Evolutionary conservation across 1,139 yeast species (phyloP), one percentile per base, ranked within the genome.

Genomic region (Hansenula anomala): DNA sequence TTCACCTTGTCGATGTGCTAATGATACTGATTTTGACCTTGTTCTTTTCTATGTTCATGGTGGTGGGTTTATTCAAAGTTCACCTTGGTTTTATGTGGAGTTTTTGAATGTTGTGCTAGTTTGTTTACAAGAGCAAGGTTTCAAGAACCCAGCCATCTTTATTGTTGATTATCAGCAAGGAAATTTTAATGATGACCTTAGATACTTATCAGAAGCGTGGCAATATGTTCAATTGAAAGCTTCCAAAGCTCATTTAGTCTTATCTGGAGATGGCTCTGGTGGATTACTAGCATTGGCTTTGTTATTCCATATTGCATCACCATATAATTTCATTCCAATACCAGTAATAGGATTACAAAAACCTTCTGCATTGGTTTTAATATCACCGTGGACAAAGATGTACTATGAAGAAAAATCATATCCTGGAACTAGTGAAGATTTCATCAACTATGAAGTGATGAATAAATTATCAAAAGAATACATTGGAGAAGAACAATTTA

Each of bases 261-360:
- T 67, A 10, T 47, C 58, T 35, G 76, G 75, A 0, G 73, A 70
- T 43, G 64, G 72, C 3, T 55, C 63, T 11, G 75, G 76, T 3
- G 75, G 70, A 1, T 64, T 65, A 8, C 44, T 67, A 28, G 56
- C 57, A 4, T 44, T 69, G 37, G 54, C 66, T n/a, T 48, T 66
- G 38, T 36, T 69, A 37, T 54, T 69, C 16, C 64, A 61, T 36
- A 48, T 56, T 15, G 60, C 58, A 6, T 41, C 49, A 10, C 64
- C 67, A 1, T 48, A 53, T 24, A 39, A 43, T n/a, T 44, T 54
- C 11, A 33, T 45, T 3, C 36, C 41, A 7, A 40, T 39, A 2
- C 34, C 37, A 13, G 36, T 36, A 4, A 14, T 12, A 9, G 11
- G 9, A 13, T 34, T 42, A 14, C 41, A 36, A 15, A 49, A 48